Base-by-base conservation (phyloP, 2,329 filamentous ascomycete genomes). In the Alternaria consortialis region DNA sequence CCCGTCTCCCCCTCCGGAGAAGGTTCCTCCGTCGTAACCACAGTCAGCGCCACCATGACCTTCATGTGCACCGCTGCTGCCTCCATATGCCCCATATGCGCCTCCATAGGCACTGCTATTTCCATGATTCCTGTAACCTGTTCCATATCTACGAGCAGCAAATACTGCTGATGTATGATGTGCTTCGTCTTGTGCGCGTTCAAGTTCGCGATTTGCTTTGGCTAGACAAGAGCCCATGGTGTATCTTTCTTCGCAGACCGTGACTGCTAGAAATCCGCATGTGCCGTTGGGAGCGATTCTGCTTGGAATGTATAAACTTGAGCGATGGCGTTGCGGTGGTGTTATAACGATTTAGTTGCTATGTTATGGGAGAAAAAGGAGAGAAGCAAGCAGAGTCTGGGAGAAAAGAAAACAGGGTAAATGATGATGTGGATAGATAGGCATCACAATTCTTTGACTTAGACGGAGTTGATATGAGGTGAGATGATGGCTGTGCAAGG, bases 341-440 rank as follows among this genome's bases (percentile, higher is more conserved):
- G 31, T 32, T 32, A 32, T 32, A 9, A 32, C 3, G 7, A 8
- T 11, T 32, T 11, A 32, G 9, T 2, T 32, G 31, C 31, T 12
- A 8, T 9, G 2, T 32, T 32, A 8, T 32, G 4, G 9, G 9
- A 32, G 11, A 11, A 11, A 11, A 8, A 32, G 31, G 31, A 32
- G 31, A 32, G 40, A 27, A 4, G 3, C 15, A 8, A 2, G 42
- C 7, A 4, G 1, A 29, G 5, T 2, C 2, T 9, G 23, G 2
- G 0, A 44, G 1, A 8, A 7, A n/a, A 0, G 15, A 29, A 5
- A 12, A 23, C 6, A 9, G 1, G 12, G 0, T 27, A 2, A 3
- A 2, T 2, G 12, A n/a, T 1, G 5, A 23, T 27, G 6, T 4
- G 2, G 40, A 29, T 12, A 4, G 23, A n/a, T 44, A 4, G 15